Percentiles rank a stretch among this genome's conserved stretches.
phyloP scores from a whole-genome alignment of 2,329 filamentous ascomycete species.

The Penicillium sp. region DNA sequence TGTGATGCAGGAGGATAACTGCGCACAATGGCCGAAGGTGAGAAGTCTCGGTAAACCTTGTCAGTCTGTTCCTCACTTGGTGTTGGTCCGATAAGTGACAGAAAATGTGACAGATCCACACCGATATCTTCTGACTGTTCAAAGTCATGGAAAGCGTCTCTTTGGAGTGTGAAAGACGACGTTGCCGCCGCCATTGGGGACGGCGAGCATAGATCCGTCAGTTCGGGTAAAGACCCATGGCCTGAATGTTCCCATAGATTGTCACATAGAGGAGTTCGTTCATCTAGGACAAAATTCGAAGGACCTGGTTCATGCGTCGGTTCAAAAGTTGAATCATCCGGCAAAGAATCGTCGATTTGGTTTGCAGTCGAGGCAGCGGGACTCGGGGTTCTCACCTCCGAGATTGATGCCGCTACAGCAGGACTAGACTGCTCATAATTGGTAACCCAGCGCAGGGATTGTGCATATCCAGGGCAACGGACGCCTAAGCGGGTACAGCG shows the following conservation, averaged over 20 bases:
- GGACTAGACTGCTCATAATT: slow-evolving; percentile 30
- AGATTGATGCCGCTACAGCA: slow-evolving; percentile 8
- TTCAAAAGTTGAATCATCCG: slow-evolving; percentile 5
- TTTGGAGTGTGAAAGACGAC: slow-evolving; percentile 17
- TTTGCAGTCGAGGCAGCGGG: slow-evolving; percentile 13
- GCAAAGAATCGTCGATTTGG: slow-evolving; percentile 1
- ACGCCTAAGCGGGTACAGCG: slow-evolving; percentile 42
- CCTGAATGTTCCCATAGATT: slow-evolving; percentile 35
- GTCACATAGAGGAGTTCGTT: slow-evolving; percentile 26
- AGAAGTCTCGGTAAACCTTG: slow-evolving; percentile 29
- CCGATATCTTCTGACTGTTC: slow-evolving; percentile 19
- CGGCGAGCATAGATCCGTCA: slow-evolving; percentile 33
- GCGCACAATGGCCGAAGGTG: slow-evolving; percentile 35
- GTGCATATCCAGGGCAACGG: slow-evolving; percentile 40
- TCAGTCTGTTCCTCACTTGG: slow-evolving; percentile 15
- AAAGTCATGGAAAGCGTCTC: slow-evolving; percentile 22
- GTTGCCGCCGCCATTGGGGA: slow-evolving; percentile 23
- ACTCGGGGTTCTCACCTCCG: slow-evolving; percentile 15
- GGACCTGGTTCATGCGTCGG: slow-evolving; percentile 6
- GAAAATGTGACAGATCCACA: slow-evolving; percentile 26
- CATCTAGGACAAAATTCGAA: slow-evolving; percentile 18
- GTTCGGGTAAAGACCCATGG: slow-evolving; percentile 32
- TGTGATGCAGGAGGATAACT: slow-evolving; percentile 32
- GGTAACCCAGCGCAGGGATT: slow-evolving; percentile 41
- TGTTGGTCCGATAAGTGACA: slow-evolving; percentile 27